Base-by-base conservation (phyloP, 1,284 basidiomycete species). In the Tylopilus sp. region DNA sequence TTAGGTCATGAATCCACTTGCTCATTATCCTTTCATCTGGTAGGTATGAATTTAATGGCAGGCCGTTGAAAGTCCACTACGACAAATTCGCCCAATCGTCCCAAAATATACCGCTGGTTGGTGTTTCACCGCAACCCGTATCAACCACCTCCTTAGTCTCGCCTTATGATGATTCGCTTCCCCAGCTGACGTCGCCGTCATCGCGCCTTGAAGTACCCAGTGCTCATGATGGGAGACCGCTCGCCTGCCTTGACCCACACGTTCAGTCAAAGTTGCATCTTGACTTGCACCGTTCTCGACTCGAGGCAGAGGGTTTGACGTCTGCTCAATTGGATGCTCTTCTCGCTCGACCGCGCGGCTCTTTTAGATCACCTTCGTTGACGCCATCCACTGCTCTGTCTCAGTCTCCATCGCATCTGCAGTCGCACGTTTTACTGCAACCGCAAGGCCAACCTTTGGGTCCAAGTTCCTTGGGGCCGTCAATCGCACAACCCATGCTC, bases 1-100 rank as follows among this genome's bases (percentile, higher is more conserved):
- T 40, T 5, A 14, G 2, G 28, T 50, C 21, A 33, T 44, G 37
- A 26, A 21, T 45, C 33, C 53, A 44, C 39, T 50, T 24, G 30
- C 54, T 66, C 34, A 61, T 18, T 34, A 30, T 36, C 20, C 45
- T 33, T 28, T 18, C 26, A 6, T 51, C 35, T 28, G 50, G 7
- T 59, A 91, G 88, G 37, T 91, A 86, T 66, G 91, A 94, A 61
- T 92, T 86, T 67, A 91, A 89, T 61, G 91, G 91, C 3, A 81
- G 91, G 33, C 73, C 77, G 28, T 74, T 94, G 44, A 93, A 93
- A 67, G 91, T 94, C 12, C 90, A 92, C 66, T 89, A 84, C 62
- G 91, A 94, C 72, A 88, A 85, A 64, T 88, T 81, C 63, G 72
- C 77, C 4, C 74, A 76, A 20, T 70, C 71, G 15, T 62, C 65